phyloP scores from a whole-genome alignment of 768 basidiomycete genomes.

The Russula virescens region DNA sequence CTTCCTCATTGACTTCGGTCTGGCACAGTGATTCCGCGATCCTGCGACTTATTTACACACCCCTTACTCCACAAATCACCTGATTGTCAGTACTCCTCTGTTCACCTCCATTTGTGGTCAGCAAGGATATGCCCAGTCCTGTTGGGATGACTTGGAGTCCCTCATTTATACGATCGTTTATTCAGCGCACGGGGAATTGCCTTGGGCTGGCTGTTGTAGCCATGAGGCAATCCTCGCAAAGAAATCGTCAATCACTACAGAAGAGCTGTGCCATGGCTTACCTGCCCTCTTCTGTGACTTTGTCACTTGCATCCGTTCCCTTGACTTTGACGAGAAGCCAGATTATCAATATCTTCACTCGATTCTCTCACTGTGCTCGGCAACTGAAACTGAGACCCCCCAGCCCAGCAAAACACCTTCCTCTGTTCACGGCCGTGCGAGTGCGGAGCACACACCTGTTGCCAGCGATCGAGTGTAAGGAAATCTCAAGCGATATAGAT shows the following conservation, averaged over 20 bases:
- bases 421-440: background rate
- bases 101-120: background rate
- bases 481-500: too few species aligned
- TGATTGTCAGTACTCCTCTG: background rate
- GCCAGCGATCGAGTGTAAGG: background rate
- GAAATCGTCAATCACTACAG: background rate
- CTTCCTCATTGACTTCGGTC: background rate
- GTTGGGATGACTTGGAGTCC: background rate
- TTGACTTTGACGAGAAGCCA: background rate
- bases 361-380: background rate
- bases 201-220: background rate
- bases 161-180: background rate
- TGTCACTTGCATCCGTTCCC: background rate
- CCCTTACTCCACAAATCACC: background rate
- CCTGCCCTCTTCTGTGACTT: background rate
- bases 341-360: background rate
- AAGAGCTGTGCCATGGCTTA: slow-evolving; percentile 1
- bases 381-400: background rate
- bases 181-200: background rate
- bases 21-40: background rate
- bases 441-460: background rate
- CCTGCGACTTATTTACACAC: background rate
- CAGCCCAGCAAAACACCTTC: background rate
- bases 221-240: background rate
- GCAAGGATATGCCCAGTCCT: background rate